phyloP scores from a whole-genome alignment of 441 rosid species.

The Populus hybrid region DNA sequence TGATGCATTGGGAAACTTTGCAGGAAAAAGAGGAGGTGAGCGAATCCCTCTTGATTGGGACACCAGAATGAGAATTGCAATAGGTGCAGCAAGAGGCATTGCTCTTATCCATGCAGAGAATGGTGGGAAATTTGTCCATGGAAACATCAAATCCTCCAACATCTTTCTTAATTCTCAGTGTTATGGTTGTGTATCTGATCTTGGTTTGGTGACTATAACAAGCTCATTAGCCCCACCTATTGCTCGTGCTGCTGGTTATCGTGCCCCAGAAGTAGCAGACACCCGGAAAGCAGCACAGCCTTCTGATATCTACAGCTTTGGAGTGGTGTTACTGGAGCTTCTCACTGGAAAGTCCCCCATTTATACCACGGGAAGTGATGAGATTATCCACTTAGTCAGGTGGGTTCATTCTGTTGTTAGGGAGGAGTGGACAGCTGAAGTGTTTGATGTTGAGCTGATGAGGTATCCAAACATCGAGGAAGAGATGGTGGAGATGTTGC shows the following conservation, averaged over 20 bases:
- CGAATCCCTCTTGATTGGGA: conserved; percentile 74
- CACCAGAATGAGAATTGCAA: conserved; percentile 65
- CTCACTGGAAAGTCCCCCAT: conserved; percentile 90
- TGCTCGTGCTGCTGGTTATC: conserved; percentile 78
- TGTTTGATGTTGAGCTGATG: conserved; percentile 78
- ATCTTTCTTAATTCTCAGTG: conserved; percentile 60
- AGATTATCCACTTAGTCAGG: conserved; percentile 80
- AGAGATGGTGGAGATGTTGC: conserved; percentile 98
- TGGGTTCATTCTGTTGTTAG: conserved; percentile 97
- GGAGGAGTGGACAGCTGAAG: conserved; percentile 99
- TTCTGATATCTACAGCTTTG: conserved; percentile 88
- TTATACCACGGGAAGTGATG: conserved; percentile 73
- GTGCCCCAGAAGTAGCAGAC: conserved; percentile 92
- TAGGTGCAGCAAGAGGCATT: conserved; percentile 13
- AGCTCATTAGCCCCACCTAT: conserved; percentile 63
- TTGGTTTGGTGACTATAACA: conserved; percentile 69
- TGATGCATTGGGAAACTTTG: conserved; percentile 9
- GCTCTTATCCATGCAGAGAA: conserved; percentile 65
- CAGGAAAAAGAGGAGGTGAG: conserved; percentile 75
- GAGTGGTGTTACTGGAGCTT: conserved; percentile 81
- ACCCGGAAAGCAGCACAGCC: conserved; percentile 78
- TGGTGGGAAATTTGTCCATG: conserved; percentile 78
- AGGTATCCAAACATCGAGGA: conserved; percentile 86
- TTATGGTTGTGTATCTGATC: conserved; percentile 70
- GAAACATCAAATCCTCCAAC: conserved; percentile 89